Base-by-base conservation (phyloP, 1,284 basidiomycete genomes). In the Rhodotorula sp. region DNA sequence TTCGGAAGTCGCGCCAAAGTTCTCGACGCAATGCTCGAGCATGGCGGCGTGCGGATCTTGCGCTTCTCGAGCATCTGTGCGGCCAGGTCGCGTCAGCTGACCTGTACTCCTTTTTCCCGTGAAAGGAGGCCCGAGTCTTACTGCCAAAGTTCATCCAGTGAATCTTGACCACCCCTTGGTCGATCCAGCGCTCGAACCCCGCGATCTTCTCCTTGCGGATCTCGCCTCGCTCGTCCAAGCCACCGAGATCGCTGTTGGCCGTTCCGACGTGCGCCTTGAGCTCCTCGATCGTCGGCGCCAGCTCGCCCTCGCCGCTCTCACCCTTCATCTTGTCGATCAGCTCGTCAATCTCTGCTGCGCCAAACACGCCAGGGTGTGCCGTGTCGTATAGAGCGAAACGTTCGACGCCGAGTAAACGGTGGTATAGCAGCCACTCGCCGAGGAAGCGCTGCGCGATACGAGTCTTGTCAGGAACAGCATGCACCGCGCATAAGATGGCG, bases 331-430 rank as follows among this genome's bases (percentile, higher is more conserved):
- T 26, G 58, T 71, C 72, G 18, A 67, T 67, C 30, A 70, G 64
- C 20, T 54, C 59, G 48, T 73, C 72, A 45, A 73, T 53, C 54
- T 73, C 72, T 12, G 64, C 70, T 0, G 67, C 70, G 10, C 72
- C 72, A n/a, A 68, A 68, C 3, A 69, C 67, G 14, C 69, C 72
- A 1, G 62, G 66, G 15, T 63, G 57, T 1, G 69, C 58, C 5
- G 72, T 71, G 49, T 74, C 72, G 67, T 74, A 74, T 0, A 74
- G 60, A 0, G 67, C 67, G 55, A 74, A 69, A 4, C 63, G 64
- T 24, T 68, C 70, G 26, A 74, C 69, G 24, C 72, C 72, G 58
- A 74, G 65, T 0, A 71, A 42, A 4, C 65, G 62, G 49, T 74
- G 72, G 54, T 74, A 74, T 2, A 71, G 56, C 6, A 74, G 57